These are phyloP conservation scores for Saccharomycopsis malanga DNA, from an alignment of 805 yeast genomes.

Conservation along the genomic window DNA sequence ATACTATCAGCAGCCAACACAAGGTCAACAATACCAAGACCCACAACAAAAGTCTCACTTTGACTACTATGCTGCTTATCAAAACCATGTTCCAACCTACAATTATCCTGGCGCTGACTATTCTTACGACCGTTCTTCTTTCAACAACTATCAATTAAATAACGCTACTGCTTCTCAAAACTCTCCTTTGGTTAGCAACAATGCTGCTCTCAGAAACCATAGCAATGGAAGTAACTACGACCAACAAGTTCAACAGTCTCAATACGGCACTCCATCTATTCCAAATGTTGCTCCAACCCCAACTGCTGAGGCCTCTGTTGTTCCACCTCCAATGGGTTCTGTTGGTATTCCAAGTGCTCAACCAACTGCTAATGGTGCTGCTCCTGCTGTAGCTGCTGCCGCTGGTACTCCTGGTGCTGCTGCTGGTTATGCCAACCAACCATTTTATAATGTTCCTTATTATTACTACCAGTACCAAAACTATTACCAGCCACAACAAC, in stretches of 20 bases:
- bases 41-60: slow-evolving; percentile 14
- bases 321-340: slow-evolving; percentile 19
- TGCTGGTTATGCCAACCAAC: slow-evolving; percentile 16
- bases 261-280: slow-evolving; percentile 2
- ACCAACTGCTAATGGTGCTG: slow-evolving; percentile 29
- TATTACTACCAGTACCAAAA: slow-evolving; percentile 26
- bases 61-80: slow-evolving; percentile 24
- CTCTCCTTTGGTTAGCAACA: slow-evolving; percentile 29
- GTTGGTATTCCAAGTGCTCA: slow-evolving; percentile 29
- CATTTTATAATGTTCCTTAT: slow-evolving; percentile 27
- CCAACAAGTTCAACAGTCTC: slow-evolving; percentile 23
- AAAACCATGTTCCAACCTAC: slow-evolving; percentile 27
- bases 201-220: slow-evolving; percentile 24
- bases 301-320: slow-evolving; percentile 19
- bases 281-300: slow-evolving; percentile 19
- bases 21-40: slow-evolving; percentile 5
- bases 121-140: slow-evolving; percentile 24
- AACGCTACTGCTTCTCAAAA: neutral
- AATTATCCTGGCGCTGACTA: slow-evolving; percentile 41
- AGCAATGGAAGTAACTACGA: slow-evolving; percentile 19
- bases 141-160: slow-evolving; percentile 4
- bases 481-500: slow-evolving; percentile 22
- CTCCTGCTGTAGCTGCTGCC: slow-evolving; percentile 25
- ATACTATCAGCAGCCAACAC: slow-evolving; percentile 22
- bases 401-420: slow-evolving; percentile 28